Evolutionary conservation across 345 rosid species (phyloP).

Genomic region (Syzygium oleosum): DNA sequence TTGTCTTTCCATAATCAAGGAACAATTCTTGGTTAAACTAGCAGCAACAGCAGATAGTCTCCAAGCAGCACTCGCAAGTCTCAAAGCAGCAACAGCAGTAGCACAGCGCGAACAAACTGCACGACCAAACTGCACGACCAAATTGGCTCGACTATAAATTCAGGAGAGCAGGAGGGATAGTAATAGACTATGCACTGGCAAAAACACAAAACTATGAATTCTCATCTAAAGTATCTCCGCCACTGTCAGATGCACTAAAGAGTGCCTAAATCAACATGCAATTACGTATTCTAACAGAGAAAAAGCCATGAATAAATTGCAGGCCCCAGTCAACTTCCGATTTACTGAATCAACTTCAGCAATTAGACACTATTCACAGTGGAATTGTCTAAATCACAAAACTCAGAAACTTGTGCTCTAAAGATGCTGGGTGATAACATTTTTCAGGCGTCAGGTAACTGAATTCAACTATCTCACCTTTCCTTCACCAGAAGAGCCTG

Average conservation of each 20-base stretch:
- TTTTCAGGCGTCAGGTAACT: not conserved
- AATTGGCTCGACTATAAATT: not conserved
- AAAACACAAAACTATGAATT: not conserved
- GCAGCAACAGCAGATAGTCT: conserved; percentile 15
- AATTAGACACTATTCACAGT: not conserved
- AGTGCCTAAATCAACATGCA: not conserved
- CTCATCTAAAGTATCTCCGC: not conserved
- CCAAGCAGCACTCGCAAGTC: conserved; percentile 25
- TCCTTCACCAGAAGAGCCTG: not conserved
- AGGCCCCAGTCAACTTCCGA: not conserved
- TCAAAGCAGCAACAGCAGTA: conserved; percentile 40
- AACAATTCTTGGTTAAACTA: not conserved
- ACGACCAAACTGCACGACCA: conserved; percentile 9
- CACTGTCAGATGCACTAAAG: not conserved
- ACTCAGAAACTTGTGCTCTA: not conserved
- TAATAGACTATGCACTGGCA: not conserved
- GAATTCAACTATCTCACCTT: not conserved
- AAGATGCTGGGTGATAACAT: not conserved
- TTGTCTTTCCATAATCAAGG: not conserved
- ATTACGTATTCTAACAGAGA: not conserved
- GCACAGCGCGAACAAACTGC: conserved; percentile 27
- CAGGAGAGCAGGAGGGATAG: too few species aligned
- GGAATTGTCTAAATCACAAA: not conserved
- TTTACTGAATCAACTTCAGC: not conserved
- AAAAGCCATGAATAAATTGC: not conserved